Evolutionary conservation across 495 filamentous ascomycete genomes (phyloP), one percentile per base, ranked within the genome.

Genomic region (Hyaloscypha variabilis): DNA sequence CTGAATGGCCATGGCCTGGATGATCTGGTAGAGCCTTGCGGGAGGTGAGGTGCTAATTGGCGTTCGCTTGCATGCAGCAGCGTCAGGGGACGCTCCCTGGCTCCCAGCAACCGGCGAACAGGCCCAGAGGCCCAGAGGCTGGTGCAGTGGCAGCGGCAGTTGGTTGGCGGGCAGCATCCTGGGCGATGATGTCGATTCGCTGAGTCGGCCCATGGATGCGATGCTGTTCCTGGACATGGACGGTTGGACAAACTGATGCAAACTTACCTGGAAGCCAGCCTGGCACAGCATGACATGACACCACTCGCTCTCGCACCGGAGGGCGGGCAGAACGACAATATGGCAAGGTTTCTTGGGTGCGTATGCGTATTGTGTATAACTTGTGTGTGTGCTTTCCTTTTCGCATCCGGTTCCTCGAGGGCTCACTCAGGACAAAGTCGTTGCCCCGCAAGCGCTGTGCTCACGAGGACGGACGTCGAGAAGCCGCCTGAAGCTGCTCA

Each of bases 151-250:
- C n/a, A n/a, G n/a, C n/a, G n/a, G n/a, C n/a, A n/a, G n/a, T n/a
- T n/a, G 17, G 58, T 23, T 36, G 46, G 19, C 1, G 19, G 24
- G 29, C 29, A 36, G 10, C 11, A 31, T 21, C 60, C 60, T 11
- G 10, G 60, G 46, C 60, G 49, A 62, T 62, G 60, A 62, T 62
- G 60, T 36, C 46, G 50, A 53, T 62, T 62, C 30, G 49, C 24
- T 29, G 60, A 62, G 60, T 36, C 34, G 46, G 46, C 19, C 31
- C 25, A 3, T 13, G 57, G 57, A 46, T 36, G 31, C 31, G 31
- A 17, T 24, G 19, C 17, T 39, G 56, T 58, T 3, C 56, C 56
- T 62, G 59, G 24, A 52, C 31, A 6, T 34, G 31, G 31, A 6
- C 31, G 13, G n/a, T n/a, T n/a, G n/a, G n/a, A n/a, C n/a, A 6